Evolutionary conservation across 2,329 filamentous ascomycete species (phyloP).

Genomic region (Fusarium cyanostomum): DNA sequence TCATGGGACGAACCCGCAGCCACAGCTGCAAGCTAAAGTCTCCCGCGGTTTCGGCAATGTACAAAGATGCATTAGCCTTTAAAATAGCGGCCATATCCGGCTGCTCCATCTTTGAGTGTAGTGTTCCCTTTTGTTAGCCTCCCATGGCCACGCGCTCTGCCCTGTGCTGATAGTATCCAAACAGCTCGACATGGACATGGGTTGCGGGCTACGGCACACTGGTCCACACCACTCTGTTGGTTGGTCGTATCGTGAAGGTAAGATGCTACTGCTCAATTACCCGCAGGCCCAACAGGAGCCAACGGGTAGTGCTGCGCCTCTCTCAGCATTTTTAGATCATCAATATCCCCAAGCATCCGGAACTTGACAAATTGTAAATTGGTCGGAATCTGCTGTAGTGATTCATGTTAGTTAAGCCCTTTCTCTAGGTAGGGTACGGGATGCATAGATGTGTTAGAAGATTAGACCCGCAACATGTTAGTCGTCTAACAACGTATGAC

Average conservation of each 20-base stretch:
- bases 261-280: neutral
- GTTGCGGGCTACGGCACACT: neutral
- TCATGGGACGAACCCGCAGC: neutral
- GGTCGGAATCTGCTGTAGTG: neutral
- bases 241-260: neutral
- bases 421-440: neutral
- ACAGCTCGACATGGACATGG: too few species aligned
- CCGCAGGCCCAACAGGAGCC: too few species aligned
- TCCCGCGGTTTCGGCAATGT: constrained; percentile 17
- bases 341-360: neutral
- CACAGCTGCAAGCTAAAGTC: constrained; percentile 12
- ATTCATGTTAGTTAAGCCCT: neutral
- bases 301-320: neutral
- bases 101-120: neutral
- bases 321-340: neutral
- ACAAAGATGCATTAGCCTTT: constrained; percentile 6
- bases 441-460: neutral
- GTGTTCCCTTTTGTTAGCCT: neutral
- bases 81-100: neutral
- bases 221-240: neutral
- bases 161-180: too few species aligned
- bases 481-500: neutral
- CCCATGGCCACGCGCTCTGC: neutral
- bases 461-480: neutral
- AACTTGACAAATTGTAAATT: neutral